These are phyloP conservation scores for Cyclotella distinguenda DNA, from an alignment of 108 stramenopile genomes.

Conservation along the genomic window DNA sequence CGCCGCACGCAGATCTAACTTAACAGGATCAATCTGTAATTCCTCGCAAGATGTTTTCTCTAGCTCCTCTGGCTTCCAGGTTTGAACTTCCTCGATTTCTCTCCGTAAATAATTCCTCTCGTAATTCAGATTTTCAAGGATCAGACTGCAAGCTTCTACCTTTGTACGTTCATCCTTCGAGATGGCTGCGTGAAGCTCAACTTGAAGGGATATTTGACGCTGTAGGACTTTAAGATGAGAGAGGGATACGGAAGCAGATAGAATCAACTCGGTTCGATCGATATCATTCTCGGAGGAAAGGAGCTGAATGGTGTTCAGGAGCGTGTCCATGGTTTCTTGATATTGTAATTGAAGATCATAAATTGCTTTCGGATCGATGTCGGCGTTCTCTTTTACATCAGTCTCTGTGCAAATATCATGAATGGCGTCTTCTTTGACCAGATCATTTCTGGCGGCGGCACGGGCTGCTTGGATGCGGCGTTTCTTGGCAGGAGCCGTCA, in stretches of 20 bases:
- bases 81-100: constrained; percentile 16
- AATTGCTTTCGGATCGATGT: background rate
- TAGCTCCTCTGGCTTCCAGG: constrained; percentile 30
- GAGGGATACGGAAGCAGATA: constrained; percentile 17
- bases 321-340: background rate
- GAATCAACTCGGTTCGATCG: constrained; percentile 5
- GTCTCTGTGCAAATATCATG: background rate
- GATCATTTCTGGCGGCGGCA: background rate
- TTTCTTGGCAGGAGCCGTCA: constrained; percentile 25
- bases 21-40: constrained; percentile 4
- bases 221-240: constrained; percentile 39
- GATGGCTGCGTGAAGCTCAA: constrained; percentile 16
- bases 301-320: background rate
- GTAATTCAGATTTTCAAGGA: constrained; percentile 44
- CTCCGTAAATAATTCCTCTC: constrained; percentile 38
- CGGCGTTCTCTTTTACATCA: background rate
- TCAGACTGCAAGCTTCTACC: constrained; percentile 27
- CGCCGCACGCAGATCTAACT: background rate
- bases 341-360: background rate
- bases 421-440: background rate
- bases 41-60: constrained; percentile 39
- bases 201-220: constrained; percentile 36
- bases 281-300: background rate
- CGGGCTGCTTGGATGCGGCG: constrained; percentile 3
- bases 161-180: constrained; percentile 14